Base-by-base conservation (phyloP, 2,329 filamentous ascomycete genomes). In the Sclerotiophoma versabilis region DNA sequence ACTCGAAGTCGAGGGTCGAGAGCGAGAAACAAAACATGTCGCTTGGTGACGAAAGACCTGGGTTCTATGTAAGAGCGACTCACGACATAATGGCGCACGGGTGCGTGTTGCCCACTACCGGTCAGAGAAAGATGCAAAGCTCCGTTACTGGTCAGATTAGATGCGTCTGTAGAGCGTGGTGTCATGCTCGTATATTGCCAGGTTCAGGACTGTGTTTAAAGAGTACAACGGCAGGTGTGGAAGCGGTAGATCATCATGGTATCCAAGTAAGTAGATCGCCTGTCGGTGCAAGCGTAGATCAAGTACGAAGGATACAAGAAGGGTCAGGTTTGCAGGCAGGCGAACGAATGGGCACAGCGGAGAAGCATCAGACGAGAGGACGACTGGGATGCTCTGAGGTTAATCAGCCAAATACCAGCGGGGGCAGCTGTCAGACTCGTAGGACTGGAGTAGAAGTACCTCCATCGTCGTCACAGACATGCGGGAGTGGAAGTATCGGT, bases 221-320 rank as follows among this genome's bases (percentile, higher is more conserved):
- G 59, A 60, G 63, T 63, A 68, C 62, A 65, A 65, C 59, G 60
- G 59, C 55, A 65, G 68, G 56, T 54, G 57, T 63, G 63, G 61
- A 69, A 61, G 68, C 64, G 64, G 69, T 70, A 67, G 65, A 74
- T 72, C 66, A 72, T 70, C 54, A 74, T 74, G 72, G 69, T 73
- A 71, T 70, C 64, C 66, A 71, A 67, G 66, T 64, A 71, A 62
- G 70, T 66, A 67, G 68, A 68, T 68, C 55, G 63, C 52, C 63
- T 62, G 67, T 59, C 59, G 68, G 68, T 63, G 67, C 62, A 59
- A 66, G 67, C 61, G 71, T 66, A 70, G 72, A 75, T 74, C 73
- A 68, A 70, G 71, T 74, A 75, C 72, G 70, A 68, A 69, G 69
- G 56, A 72, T 71, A 73, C 71, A 74, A 65, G 60, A 68, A 66